Percentiles rank a stretch among this genome's conserved stretches.
phyloP scores from a whole-genome alignment of 495 filamentous ascomycete species.

The Penicillium parvum region DNA sequence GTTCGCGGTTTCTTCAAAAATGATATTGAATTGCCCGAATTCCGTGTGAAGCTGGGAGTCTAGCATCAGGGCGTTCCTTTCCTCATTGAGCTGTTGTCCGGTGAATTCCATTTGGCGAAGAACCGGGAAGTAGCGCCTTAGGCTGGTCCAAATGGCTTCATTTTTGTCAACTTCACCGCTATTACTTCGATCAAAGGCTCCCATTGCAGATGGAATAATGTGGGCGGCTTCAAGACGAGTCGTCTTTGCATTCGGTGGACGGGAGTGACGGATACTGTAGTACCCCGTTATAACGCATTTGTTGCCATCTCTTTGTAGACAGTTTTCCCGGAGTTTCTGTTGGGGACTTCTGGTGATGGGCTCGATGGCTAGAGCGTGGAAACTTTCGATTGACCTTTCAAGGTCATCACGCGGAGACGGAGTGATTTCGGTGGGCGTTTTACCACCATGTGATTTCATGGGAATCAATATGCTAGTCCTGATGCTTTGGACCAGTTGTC shows the following conservation, averaged over 20 bases:
- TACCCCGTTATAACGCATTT: conserved; percentile 13
- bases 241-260: conserved; percentile 11
- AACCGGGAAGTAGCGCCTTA: conserved; percentile 11
- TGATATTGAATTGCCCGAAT: conserved; percentile 12
- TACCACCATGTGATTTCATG: conserved; percentile 14
- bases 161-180: conserved; percentile 3
- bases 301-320: conserved; percentile 15
- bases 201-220: conserved; percentile 13
- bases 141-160: conserved; percentile 10
- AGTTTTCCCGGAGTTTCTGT: conserved; percentile 5
- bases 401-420: conserved; percentile 8
- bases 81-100: conserved; percentile 8
- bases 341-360: conserved; percentile 6
- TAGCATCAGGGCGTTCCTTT: conserved; percentile 13
- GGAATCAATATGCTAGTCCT: conserved; percentile 10
- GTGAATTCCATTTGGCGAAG: conserved; percentile 5
- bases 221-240: conserved; percentile 11
- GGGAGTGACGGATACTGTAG: conserved; percentile 3
- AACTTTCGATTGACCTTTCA: conserved; percentile 12
- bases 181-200: conserved; percentile 7
- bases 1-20: conserved; percentile 10
- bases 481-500: conserved; percentile 15
- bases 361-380: conserved; percentile 9
- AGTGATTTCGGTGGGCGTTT: conserved; percentile 13
- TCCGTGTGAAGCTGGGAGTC: conserved; percentile 3